Percentiles rank a stretch among this genome's conserved stretches.
phyloP scores from a whole-genome alignment of 2,329 filamentous ascomycete species.

The Penicillium sp. region DNA sequence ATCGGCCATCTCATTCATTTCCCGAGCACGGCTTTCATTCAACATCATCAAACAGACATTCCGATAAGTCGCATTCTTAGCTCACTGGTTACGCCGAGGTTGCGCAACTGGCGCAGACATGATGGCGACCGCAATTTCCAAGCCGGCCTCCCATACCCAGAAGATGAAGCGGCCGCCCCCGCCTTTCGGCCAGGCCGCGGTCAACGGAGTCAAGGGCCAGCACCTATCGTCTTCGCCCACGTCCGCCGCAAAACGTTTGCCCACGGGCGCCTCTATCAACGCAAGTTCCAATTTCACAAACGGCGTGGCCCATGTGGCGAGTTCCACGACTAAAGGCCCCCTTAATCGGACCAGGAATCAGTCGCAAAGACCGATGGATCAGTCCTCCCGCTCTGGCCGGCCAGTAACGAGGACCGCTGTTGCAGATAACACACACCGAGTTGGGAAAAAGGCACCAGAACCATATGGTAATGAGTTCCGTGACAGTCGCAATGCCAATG shows the following conservation, averaged over 20 bases:
- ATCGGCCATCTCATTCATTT: constrained; percentile 41
- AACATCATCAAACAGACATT: constrained; percentile 25
- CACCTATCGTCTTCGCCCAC: constrained; percentile 60
- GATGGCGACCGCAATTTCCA: constrained; percentile 48
- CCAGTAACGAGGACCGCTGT: constrained; percentile 32
- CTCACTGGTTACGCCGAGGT: constrained; percentile 15
- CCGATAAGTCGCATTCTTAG: constrained; percentile 27
- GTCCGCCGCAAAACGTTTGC: constrained; percentile 55
- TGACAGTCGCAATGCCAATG: constrained; percentile 2
- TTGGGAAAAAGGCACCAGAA: constrained; percentile 42
- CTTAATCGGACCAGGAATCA: constrained; percentile 60
- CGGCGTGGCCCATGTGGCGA: constrained; percentile 24
- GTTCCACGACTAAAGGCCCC: constrained; percentile 25
- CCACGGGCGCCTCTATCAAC: constrained; percentile 41
- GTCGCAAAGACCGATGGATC: constrained; percentile 41
- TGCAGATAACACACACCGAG: constrained; percentile 34
- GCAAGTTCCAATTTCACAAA: constrained; percentile 48
- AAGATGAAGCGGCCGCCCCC: constrained; percentile 70
- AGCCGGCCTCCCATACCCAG: constrained; percentile 43
- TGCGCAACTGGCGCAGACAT: constrained; percentile 23
- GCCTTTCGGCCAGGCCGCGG: constrained; percentile 60
- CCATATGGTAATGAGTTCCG: constrained; percentile 43
- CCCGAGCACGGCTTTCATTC: constrained; percentile 33
- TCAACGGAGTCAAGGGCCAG: constrained; percentile 58
- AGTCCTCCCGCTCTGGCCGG: constrained; percentile 33